A percentile compares a stretch with the other conserved stretches of the same genome.
Conservation (phyloP, 176 grass and related monocot genomes). For the Triticum urartu region DNA sequence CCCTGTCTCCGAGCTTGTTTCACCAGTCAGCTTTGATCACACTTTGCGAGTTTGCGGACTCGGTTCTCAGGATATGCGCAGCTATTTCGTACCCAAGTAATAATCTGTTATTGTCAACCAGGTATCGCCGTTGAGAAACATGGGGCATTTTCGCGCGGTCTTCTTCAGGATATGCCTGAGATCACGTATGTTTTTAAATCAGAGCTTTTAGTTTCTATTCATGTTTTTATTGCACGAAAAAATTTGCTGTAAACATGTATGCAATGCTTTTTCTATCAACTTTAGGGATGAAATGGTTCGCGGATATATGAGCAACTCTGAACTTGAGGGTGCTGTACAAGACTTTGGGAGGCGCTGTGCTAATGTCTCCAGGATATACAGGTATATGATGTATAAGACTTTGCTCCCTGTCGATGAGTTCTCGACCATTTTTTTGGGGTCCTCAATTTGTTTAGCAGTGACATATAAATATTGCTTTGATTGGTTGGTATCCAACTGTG, state of each 20-base stretch:
- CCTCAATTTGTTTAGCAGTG: constrained; percentile 16
- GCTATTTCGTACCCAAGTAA: neutral
- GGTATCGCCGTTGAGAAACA: neutral
- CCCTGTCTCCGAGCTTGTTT: neutral
- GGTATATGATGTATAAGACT: constrained; percentile 51
- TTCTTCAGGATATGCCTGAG: constrained; percentile 48
- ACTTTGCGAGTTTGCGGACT: no score
- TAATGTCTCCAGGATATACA: constrained; percentile 87
- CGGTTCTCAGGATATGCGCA: neutral
- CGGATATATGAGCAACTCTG: constrained; percentile 77
- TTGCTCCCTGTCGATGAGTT: neutral
- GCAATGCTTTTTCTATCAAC: constrained; percentile 1
- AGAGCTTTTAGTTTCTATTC: neutral
- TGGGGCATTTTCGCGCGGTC: constrained; percentile 26
- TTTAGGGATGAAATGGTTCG: constrained; percentile 60
- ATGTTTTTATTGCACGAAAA: neutral
- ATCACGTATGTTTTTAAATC: constrained; percentile 52
- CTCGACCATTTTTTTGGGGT: neutral
- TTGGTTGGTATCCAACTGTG: neutral
- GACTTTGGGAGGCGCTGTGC: constrained; percentile 58
- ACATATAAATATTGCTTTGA: neutral
- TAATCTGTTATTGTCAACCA: neutral
- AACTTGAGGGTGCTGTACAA: constrained; percentile 63
- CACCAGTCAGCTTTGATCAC: neutral
- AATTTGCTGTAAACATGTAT: neutral